A percentile compares a stretch with the other conserved stretches of the same genome.
Conservation (phyloP, 345 rosid genomes). For the Eucalyptus microcorys region DNA sequence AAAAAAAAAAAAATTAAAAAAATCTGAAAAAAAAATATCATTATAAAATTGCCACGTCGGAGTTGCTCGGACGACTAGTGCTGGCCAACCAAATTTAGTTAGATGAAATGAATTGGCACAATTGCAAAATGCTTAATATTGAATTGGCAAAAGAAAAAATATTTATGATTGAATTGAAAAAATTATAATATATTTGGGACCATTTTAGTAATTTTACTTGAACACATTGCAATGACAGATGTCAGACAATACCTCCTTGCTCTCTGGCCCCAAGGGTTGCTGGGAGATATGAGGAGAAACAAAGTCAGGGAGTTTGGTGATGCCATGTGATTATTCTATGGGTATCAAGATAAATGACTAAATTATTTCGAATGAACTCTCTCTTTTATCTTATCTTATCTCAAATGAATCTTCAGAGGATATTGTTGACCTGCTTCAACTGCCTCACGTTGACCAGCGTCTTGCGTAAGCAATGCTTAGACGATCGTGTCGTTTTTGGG, state of each 20-base stretch:
- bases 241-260: not conserved
- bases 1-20: no score
- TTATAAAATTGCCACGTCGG: no score
- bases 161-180: no score
- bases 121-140: fast-evolving
- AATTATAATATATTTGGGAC: fast-evolving
- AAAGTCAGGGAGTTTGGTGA: not conserved
- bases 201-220: not conserved
- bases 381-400: not conserved
- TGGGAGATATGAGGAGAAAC: not conserved
- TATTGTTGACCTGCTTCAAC: not conserved
- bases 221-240: not conserved
- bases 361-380: not conserved
- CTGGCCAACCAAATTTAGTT: fast-evolving
- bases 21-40: no score
- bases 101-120: fast-evolving
- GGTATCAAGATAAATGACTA: not conserved
- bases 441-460: not conserved
- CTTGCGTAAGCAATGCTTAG: not conserved
- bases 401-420: not conserved
- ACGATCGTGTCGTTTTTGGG: not conserved
- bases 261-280: not conserved
- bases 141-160: no score
- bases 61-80: fast-evolving
- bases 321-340: not conserved